Conservation (phyloP, 352 stramenopile genomes). For the Pythium phragmiticola region DNA sequence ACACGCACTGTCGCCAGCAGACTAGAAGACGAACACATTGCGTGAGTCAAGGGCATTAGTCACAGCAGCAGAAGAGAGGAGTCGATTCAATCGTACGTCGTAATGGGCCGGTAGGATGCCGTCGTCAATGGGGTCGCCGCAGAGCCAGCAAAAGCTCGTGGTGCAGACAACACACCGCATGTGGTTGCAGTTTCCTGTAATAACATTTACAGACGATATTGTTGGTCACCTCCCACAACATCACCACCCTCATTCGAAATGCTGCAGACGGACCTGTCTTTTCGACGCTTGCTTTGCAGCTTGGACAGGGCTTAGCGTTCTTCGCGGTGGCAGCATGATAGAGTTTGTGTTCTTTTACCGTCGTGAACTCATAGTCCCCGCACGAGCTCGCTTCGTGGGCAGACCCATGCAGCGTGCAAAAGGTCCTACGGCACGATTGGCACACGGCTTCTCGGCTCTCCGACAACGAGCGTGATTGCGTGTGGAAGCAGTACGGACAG, state of each 20-base stretch:
- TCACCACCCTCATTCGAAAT: no score
- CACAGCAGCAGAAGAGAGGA: not conserved
- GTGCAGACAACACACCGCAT: conserved; percentile 88
- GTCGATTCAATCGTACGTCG: conserved; percentile 14
- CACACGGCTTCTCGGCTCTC: conserved; percentile 47
- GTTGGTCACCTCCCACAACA: no score
- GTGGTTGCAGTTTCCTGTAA: conserved; percentile 82
- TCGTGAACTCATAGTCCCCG: conserved; percentile 72
- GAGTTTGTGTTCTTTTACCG: conserved; percentile 65
- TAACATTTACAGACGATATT: no score
- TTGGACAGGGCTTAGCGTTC: conserved; percentile 83
- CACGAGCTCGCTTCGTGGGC: conserved; percentile 71
- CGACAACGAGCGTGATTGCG: conserved; percentile 42
- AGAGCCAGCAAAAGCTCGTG: conserved; percentile 91
- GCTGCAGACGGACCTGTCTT: conserved; percentile 41
- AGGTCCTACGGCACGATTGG: conserved; percentile 46
- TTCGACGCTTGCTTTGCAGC: conserved; percentile 83
- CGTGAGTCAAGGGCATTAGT: not conserved
- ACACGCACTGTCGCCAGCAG: not conserved
- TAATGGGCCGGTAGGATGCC: conserved; percentile 87
- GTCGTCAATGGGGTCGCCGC: conserved; percentile 75
- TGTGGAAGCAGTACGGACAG: conserved; percentile 53
- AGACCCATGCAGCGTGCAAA: conserved; percentile 87
- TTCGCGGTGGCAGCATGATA: conserved; percentile 73
- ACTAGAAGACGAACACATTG: not conserved